Percentiles rank a stretch among this genome's conserved stretches.
Conservation (phyloP, 2,329 filamentous ascomycete genomes). For the Botryotinia narcissicola region DNA sequence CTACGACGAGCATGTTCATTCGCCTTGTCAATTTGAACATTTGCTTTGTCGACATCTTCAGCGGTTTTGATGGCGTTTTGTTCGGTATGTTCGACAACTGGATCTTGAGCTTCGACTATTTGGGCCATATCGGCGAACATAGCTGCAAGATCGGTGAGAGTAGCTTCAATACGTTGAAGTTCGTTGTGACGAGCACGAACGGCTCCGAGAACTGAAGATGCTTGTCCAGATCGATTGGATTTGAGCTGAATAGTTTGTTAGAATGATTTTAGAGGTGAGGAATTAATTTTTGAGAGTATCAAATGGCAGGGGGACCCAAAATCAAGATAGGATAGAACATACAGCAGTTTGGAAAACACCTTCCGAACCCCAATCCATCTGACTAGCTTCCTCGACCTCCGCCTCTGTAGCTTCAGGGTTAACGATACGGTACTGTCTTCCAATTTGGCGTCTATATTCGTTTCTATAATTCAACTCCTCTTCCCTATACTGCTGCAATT, state of each 20-base stretch:
- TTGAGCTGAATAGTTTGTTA: slow-evolving; percentile 56
- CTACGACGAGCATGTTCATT: slow-evolving; percentile 64
- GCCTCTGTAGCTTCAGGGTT: slow-evolving; percentile 75
- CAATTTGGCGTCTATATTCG: slow-evolving; percentile 74
- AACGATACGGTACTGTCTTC: slow-evolving; percentile 76
- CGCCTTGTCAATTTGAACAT: slow-evolving; percentile 65
- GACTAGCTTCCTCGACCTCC: slow-evolving; percentile 66
- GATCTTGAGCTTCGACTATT: slow-evolving; percentile 70
- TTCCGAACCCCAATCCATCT: slow-evolving; percentile 73
- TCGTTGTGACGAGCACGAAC: slow-evolving; percentile 82
- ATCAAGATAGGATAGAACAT: slow-evolving; percentile 41
- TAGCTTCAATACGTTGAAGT: slow-evolving; percentile 76
- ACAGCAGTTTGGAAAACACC: slow-evolving; percentile 82
- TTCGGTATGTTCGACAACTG: slow-evolving; percentile 60
- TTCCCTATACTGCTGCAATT: slow-evolving; percentile 66
- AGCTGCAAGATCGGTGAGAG: slow-evolving; percentile 64
- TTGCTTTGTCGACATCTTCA: slow-evolving; percentile 66
- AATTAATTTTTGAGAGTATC: too few species aligned
- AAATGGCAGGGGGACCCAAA: background rate
- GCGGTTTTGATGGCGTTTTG: slow-evolving; percentile 63
- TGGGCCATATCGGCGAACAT: slow-evolving; percentile 75
- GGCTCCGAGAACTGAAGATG: slow-evolving; percentile 69
- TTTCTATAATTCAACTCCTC: slow-evolving; percentile 70
- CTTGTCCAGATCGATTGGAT: slow-evolving; percentile 71
- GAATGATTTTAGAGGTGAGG: background rate